Percentiles rank a stretch among this genome's conserved stretches.
These are phyloP conservation scores for Paecilomyces dactylethromorphus DNA, from an alignment of 2,329 filamentous ascomycete genomes.

Conservation along the genomic window DNA sequence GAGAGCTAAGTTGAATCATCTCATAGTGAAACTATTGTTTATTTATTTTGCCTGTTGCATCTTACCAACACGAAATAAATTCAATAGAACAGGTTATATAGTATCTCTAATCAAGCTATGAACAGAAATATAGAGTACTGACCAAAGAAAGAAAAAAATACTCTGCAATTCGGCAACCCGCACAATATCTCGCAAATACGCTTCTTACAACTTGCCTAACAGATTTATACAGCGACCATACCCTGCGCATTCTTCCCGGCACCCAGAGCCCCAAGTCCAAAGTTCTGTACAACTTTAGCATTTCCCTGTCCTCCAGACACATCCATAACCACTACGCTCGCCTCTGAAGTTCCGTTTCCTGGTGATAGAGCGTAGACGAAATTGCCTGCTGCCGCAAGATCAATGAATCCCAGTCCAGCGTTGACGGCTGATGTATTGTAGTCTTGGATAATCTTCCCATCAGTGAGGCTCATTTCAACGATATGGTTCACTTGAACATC, in stretches of 20 bases:
- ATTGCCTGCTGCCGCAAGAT: slow-evolving; percentile 46
- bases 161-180: too few relatives aligned
- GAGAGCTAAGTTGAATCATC: too few relatives aligned
- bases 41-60: too few relatives aligned
- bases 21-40: too few relatives aligned
- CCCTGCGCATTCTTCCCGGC: slow-evolving; percentile 27
- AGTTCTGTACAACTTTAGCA: slow-evolving; percentile 31
- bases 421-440: slow-evolving; percentile 37
- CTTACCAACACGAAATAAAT: too few relatives aligned
- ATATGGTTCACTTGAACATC: slow-evolving; percentile 49
- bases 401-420: slow-evolving; percentile 50
- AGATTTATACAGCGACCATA: slow-evolving; percentile 18
- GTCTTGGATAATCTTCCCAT: slow-evolving; percentile 41
- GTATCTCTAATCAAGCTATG: too few relatives aligned
- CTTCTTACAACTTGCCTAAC: neutral
- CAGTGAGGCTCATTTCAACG: slow-evolving; percentile 49
- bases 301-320: slow-evolving; percentile 16
- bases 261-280: slow-evolving; percentile 17
- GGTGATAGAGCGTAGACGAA: slow-evolving; percentile 55
- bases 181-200: too few relatives aligned
- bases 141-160: too few relatives aligned
- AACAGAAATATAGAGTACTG: too few relatives aligned
- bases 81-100: too few relatives aligned
- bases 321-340: slow-evolving; percentile 37
- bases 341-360: slow-evolving; percentile 39